Base-by-base conservation (phyloP, 257 asterid species). In the Jacaranda mimosifolia region DNA sequence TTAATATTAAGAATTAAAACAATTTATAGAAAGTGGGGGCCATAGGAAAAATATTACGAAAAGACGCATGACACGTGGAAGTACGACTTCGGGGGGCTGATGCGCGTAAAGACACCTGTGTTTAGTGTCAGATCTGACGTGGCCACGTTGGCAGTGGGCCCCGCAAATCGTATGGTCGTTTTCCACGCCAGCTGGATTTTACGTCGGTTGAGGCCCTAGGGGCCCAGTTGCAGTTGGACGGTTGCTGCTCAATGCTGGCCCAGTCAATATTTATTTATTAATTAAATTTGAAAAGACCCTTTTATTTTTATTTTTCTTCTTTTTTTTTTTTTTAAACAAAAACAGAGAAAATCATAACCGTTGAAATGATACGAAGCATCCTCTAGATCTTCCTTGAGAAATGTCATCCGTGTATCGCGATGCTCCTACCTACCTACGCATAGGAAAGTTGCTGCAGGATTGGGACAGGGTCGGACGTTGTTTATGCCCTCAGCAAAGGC, bases 131-230 rank as follows among this genome's bases (percentile, higher is more conserved):
- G 68, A 5, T n/a, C 76, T 85, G 85, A 89, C 88, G 90, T 84
- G 94, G 85, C 84, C 91, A 89, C 94, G 94, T 84, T 64, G 63
- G n/a, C 18, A 2, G 72, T 42, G 88, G 87, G 82, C 9, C 89
- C 88, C 76, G 32, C 2, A 38, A 18, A 19, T 59, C 49, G 85
- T 83, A 49, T 71, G 56, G 87, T 87, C 89, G 15, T 63, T 81
- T 73, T 87, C 86, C 6, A 9, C 70, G 82, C 84, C 89, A 84
- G 88, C 92, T 89, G 85, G 87, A 76, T 73, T 42, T 48, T 51
- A 4, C 77, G 79, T 77, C 80, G 77, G 82, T 52, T 77, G 72
- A 60, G 62, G 35, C 57, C 51, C 52, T 63, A 51, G 63, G 43
- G 63, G 43, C 72, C 79, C 72, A 62, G 48, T 73, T 45, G 68